Conservation (phyloP, 192 early-diverging fungal genomes). For the Backusella mclennaniae region DNA sequence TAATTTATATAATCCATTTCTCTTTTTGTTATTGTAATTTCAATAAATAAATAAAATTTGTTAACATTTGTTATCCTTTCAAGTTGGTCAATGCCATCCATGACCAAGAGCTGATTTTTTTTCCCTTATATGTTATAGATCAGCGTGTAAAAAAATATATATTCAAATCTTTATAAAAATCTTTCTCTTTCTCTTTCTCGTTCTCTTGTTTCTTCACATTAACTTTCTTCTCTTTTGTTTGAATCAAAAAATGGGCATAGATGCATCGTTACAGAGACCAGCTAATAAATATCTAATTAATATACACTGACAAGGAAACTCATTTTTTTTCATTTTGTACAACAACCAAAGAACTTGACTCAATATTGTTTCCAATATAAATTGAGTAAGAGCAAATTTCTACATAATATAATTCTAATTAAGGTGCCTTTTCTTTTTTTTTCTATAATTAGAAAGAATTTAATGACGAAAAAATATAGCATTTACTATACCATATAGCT, state of each 20-base stretch:
- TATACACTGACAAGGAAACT: not conserved
- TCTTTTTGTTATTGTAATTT: not conserved
- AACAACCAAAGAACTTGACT: not conserved
- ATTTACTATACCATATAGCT: not conserved
- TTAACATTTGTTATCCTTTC: not conserved
- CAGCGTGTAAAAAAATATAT: not conserved
- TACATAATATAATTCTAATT: constrained; percentile 8
- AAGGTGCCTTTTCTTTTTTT: not conserved
- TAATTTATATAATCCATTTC: not conserved
- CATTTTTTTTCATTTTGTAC: not conserved
- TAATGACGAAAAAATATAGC: not conserved
- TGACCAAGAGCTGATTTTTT: not conserved
- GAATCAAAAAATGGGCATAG: not conserved
- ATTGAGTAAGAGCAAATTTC: constrained; percentile 4
- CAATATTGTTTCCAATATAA: constrained; percentile 7
- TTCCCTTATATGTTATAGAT: not conserved
- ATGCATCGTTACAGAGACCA: not conserved
- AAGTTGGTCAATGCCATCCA: not conserved
- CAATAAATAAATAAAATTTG: not conserved
- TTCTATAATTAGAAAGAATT: not conserved
- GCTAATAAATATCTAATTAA: constrained; percentile 2
- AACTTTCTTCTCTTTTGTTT: not conserved
- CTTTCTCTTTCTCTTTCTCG: not conserved
- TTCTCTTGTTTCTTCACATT: not conserved
- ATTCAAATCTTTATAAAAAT: not conserved